A percentile compares a stretch with the other conserved stretches of the same genome.
Evolutionary conservation across 495 filamentous ascomycete genomes (phyloP).

Genomic region (Lophiotrema nucula): DNA sequence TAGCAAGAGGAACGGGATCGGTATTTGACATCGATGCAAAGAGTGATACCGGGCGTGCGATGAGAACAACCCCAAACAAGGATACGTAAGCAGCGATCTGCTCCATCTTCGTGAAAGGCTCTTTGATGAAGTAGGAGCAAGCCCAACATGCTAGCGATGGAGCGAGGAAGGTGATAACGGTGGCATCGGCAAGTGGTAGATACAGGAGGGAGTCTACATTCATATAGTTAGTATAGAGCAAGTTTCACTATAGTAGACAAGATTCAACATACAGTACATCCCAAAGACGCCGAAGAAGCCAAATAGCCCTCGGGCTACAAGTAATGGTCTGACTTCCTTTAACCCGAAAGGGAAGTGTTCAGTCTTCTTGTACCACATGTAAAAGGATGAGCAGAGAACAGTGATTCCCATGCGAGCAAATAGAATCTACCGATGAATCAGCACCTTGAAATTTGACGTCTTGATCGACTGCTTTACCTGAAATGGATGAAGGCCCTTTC

Average conservation of each 20-base stretch:
- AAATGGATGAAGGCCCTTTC: slow-evolving; percentile 75
- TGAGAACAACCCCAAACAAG: slow-evolving; percentile 77
- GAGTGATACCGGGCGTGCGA: slow-evolving; percentile 71
- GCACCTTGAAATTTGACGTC: neutral
- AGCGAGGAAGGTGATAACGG: slow-evolving; percentile 86
- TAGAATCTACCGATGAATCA: slow-evolving; percentile 56
- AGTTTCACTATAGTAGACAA: neutral
- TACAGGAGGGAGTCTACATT: slow-evolving; percentile 73
- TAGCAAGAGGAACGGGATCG: slow-evolving; percentile 26
- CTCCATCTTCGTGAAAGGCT: slow-evolving; percentile 77
- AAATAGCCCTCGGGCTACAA: slow-evolving; percentile 65
- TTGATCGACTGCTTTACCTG: slow-evolving; percentile 51
- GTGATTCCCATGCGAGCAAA: slow-evolving; percentile 85
- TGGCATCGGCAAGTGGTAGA: slow-evolving; percentile 85
- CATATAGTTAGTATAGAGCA: neutral
- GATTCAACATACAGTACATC: slow-evolving; percentile 60
- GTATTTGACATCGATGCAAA: slow-evolving; percentile 31
- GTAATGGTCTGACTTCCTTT: slow-evolving; percentile 60
- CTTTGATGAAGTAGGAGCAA: slow-evolving; percentile 70
- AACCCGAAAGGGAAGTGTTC: slow-evolving; percentile 70
- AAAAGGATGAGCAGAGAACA: slow-evolving; percentile 60
- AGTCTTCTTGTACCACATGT: slow-evolving; percentile 71
- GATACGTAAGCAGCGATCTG: slow-evolving; percentile 74
- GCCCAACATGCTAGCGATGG: slow-evolving; percentile 81
- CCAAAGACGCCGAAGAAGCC: slow-evolving; percentile 89